Evolutionary conservation across 2,329 filamentous ascomycete species (phyloP).

Genomic region (Aulographum hederae): DNA sequence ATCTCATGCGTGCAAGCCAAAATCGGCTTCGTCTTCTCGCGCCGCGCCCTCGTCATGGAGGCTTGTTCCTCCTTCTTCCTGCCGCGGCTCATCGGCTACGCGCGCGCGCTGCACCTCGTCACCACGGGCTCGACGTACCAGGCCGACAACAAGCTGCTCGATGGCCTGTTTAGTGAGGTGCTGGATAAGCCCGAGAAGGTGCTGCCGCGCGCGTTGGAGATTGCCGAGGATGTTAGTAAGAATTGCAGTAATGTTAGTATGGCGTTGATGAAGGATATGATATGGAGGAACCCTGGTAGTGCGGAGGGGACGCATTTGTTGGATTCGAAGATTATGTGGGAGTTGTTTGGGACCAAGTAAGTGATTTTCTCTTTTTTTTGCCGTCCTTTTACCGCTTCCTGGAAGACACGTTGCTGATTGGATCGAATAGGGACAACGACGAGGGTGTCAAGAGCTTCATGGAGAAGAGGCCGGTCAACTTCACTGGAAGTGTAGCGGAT

Average conservation of each 20-base stretch:
- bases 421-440: conserved; percentile 46
- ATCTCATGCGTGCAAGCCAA: conserved; percentile 3
- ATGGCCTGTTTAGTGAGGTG: conserved; percentile 5
- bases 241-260: conserved; percentile 2
- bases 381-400: too few species aligned
- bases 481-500: conserved; percentile 40
- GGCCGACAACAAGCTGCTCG: conserved; percentile 4
- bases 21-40: conserved; percentile 7
- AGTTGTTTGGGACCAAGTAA: conserved; percentile 1
- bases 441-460: conserved; percentile 54
- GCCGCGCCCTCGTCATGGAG: conserved; percentile 6
- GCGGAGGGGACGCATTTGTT: conserved; percentile 6
- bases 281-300: conserved; percentile 4
- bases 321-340: conserved; percentile 4
- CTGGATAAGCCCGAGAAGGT: not conserved
- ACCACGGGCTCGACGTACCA: conserved; percentile 5
- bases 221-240: conserved; percentile 2
- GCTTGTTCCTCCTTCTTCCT: conserved; percentile 6
- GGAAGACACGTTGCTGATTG: too few species aligned
- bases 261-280: conserved; percentile 5
- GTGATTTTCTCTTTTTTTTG: too few species aligned
- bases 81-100: conserved; percentile 6
- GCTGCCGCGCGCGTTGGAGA: conserved; percentile 3
- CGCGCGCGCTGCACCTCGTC: conserved; percentile 5
- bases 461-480: conserved; percentile 46